A percentile compares a stretch with the other conserved stretches of the same genome.
Conservation (phyloP, 2,329 filamentous ascomycete genomes). For the Golovinomyces cichoracearum region DNA sequence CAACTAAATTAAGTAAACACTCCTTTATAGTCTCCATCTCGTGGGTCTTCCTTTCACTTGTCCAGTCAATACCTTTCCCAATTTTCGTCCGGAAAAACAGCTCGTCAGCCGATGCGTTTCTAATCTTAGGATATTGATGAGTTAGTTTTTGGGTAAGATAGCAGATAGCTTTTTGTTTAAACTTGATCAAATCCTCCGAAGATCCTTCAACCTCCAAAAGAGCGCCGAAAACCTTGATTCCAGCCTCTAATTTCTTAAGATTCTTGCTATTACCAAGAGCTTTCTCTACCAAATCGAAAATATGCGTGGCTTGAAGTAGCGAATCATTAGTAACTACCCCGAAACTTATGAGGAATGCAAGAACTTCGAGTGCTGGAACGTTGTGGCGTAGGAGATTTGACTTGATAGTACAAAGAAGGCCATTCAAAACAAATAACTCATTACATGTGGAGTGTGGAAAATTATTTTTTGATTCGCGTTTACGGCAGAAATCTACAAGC, state of each 20-base stretch:
- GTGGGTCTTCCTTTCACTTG: slow-evolving; percentile 12
- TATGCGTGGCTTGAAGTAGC: background rate
- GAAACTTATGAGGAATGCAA: slow-evolving; percentile 50
- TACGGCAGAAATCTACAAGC: slow-evolving; percentile 27
- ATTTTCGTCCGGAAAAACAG: slow-evolving; percentile 23
- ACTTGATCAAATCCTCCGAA: slow-evolving; percentile 6
- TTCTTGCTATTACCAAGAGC: slow-evolving; percentile 32
- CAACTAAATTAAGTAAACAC: background rate
- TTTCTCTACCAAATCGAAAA: background rate
- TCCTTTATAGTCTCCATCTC: background rate
- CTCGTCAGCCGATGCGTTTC: slow-evolving; percentile 32
- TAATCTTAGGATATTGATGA: slow-evolving; percentile 60
- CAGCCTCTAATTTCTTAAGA: slow-evolving; percentile 56
- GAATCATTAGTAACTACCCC: background rate
- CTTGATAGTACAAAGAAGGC: slow-evolving; percentile 7
- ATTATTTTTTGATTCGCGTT: background rate
- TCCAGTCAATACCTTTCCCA: slow-evolving; percentile 25
- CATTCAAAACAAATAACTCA: background rate
- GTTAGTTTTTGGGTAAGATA: slow-evolving; percentile 48
- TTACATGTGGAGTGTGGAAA: background rate
- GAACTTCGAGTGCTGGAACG: slow-evolving; percentile 49
- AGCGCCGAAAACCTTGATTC: slow-evolving; percentile 52
- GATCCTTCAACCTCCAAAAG: slow-evolving; percentile 23
- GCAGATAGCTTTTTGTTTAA: slow-evolving; percentile 24
- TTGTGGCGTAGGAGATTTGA: slow-evolving; percentile 40